Conservation (phyloP, 768 basidiomycete species). For the Tremella yokohamensis region DNA sequence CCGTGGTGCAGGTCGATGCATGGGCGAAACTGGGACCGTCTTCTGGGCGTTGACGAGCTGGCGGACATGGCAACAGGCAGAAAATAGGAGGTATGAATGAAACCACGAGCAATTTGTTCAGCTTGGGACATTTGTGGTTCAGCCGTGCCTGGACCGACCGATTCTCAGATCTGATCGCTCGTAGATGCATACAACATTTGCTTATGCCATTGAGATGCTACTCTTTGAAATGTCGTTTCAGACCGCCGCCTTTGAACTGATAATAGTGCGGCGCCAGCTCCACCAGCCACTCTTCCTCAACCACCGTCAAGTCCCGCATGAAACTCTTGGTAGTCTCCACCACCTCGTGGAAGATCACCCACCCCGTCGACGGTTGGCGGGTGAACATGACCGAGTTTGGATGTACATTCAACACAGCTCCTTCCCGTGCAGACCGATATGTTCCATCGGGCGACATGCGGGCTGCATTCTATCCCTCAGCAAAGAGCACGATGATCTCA, state of each 20-base stretch:
- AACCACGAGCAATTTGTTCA: no score
- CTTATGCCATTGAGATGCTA: neutral
- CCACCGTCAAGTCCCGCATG: slow-evolving; percentile 87
- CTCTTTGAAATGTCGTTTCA: slow-evolving; percentile 37
- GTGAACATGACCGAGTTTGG: slow-evolving; percentile 93
- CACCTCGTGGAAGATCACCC: slow-evolving; percentile 94
- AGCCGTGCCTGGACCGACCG: no score
- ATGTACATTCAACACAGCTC: slow-evolving; percentile 82
- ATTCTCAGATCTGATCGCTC: no score
- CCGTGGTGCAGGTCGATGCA: slow-evolving; percentile 97
- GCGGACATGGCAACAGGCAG: neutral
- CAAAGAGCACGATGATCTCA: no score
- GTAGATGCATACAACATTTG: no score
- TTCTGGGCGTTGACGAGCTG: slow-evolving; percentile 3
- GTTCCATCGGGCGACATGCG: slow-evolving; percentile 89
- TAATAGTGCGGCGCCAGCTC: slow-evolving; percentile 52
- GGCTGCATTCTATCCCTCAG: slow-evolving; percentile 66
- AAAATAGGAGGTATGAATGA: no score
- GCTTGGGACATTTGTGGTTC: no score
- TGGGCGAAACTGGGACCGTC: slow-evolving; percentile 63
- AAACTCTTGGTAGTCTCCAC: slow-evolving; percentile 95
- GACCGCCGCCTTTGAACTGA: slow-evolving; percentile 38
- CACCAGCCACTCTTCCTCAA: slow-evolving; percentile 85
- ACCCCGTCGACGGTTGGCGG: slow-evolving; percentile 79
- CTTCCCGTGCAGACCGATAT: slow-evolving; percentile 80